Conservation (phyloP, 1,284 basidiomycete species). For the Austropuccinia psidii region DNA sequence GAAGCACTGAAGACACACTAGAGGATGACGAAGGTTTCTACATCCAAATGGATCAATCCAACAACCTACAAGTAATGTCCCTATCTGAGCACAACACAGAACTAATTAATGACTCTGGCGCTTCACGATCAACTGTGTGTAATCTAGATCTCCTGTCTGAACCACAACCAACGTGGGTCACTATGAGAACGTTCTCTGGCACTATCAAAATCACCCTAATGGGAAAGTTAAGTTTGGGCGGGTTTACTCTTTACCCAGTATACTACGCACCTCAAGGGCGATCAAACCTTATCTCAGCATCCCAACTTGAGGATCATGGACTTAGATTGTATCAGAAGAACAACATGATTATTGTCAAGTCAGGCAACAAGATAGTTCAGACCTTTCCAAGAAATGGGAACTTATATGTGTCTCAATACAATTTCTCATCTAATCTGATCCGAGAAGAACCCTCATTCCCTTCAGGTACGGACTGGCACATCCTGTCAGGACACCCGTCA, state of each 20-base stretch:
- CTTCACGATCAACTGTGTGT: no score
- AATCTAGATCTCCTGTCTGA: no score
- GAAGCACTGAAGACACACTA: no score
- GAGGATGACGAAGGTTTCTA: no score
- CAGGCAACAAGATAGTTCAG: neutral
- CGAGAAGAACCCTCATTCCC: no score
- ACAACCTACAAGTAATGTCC: no score
- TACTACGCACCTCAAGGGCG: neutral
- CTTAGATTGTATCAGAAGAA: neutral
- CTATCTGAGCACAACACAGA: no score
- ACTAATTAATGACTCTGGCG: no score
- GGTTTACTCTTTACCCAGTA: neutral
- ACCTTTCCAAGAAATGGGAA: neutral
- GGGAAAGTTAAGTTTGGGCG: neutral
- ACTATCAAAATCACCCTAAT: neutral
- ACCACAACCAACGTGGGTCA: neutral
- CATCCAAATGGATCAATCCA: no score
- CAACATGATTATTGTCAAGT: neutral
- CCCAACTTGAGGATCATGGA: slow-evolving; percentile 12
- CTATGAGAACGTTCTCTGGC: neutral
- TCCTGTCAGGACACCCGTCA: neutral
- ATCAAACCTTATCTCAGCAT: neutral
- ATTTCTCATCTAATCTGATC: no score
- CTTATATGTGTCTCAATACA: no score
- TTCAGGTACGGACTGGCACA: neutral